Evolutionary conservation across 2,329 filamentous ascomycete species (phyloP).

Genomic region (Colletotrichum tropicicola): DNA sequence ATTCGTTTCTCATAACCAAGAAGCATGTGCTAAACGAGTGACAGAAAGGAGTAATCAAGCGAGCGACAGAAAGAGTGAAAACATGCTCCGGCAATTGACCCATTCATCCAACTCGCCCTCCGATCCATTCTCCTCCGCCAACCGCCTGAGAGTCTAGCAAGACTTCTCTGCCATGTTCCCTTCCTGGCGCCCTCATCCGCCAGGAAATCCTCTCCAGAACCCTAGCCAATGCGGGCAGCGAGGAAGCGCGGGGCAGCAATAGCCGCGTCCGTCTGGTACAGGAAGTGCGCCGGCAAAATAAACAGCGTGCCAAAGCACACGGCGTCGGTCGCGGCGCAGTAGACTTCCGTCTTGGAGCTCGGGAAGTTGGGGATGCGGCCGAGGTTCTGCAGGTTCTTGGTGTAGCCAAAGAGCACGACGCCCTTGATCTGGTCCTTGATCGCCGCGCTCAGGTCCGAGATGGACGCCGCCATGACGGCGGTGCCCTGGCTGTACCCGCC

Average conservation of each 20-base stretch:
- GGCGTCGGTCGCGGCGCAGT: constrained; percentile 45
- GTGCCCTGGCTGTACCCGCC: constrained; percentile 53
- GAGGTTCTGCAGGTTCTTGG: constrained; percentile 51
- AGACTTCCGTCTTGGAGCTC: constrained; percentile 43
- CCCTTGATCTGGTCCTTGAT: constrained; percentile 46
- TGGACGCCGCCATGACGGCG: constrained; percentile 50
- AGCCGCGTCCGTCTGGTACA: constrained; percentile 35
- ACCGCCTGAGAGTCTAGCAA: neutral
- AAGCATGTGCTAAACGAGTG: neutral
- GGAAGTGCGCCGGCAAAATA: constrained; percentile 44
- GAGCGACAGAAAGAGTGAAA: neutral
- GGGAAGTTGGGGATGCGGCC: constrained; percentile 50
- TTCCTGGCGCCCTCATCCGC: neutral
- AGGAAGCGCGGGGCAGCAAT: constrained; percentile 36
- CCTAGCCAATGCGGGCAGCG: constrained; percentile 30
- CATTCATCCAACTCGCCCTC: neutral
- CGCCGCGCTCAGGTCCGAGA: constrained; percentile 42
- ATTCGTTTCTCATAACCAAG: neutral
- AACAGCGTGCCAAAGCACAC: constrained; percentile 48
- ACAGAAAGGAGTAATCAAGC: neutral
- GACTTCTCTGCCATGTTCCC: neutral
- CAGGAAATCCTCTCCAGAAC: neutral
- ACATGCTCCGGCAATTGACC: neutral
- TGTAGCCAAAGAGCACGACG: constrained; percentile 50
- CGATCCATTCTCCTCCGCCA: neutral